A percentile compares a stretch with the other conserved stretches of the same genome.
These are phyloP conservation scores for Xerocomus nothofagi DNA, from an alignment of 1,284 basidiomycete genomes.

Conservation along the genomic window DNA sequence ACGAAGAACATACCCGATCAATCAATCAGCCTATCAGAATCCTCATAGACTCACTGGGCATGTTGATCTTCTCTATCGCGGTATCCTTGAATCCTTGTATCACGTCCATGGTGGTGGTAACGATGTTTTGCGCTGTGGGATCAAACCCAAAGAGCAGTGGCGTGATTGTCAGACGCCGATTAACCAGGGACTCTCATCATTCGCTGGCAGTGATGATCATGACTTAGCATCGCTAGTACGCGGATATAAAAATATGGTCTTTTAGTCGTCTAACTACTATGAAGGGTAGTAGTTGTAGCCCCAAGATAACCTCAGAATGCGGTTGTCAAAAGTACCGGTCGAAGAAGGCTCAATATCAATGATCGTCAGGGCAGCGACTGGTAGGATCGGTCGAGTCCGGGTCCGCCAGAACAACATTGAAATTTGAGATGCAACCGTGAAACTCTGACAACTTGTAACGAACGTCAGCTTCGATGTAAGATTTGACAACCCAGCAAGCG, in stretches of 20 bases:
- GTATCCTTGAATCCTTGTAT: constrained; percentile 37
- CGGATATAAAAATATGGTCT: not conserved
- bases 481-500: constrained; percentile 41
- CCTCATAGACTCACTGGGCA: constrained; percentile 39
- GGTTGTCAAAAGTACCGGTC: constrained; percentile 4
- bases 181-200: not conserved
- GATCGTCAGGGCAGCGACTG: constrained; percentile 21
- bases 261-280: not conserved
- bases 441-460: constrained; percentile 21
- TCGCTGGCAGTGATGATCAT: not conserved
- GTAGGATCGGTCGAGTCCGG: constrained; percentile 19
- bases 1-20: not conserved
- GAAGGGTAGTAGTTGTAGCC: not conserved
- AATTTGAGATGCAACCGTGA: constrained; percentile 15
- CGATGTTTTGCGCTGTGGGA: not conserved
- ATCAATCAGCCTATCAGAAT: not conserved
- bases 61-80: constrained; percentile 37
- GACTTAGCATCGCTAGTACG: not conserved
- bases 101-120: constrained; percentile 26
- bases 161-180: not conserved
- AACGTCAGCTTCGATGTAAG: constrained; percentile 25
- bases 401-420: constrained; percentile 17
- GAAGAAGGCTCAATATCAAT: constrained; percentile 7
- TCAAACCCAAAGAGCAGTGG: not conserved
- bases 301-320: not conserved